Base-by-base conservation (phyloP, 176 grass and related monocot species). In the Hordeum marinum region DNA sequence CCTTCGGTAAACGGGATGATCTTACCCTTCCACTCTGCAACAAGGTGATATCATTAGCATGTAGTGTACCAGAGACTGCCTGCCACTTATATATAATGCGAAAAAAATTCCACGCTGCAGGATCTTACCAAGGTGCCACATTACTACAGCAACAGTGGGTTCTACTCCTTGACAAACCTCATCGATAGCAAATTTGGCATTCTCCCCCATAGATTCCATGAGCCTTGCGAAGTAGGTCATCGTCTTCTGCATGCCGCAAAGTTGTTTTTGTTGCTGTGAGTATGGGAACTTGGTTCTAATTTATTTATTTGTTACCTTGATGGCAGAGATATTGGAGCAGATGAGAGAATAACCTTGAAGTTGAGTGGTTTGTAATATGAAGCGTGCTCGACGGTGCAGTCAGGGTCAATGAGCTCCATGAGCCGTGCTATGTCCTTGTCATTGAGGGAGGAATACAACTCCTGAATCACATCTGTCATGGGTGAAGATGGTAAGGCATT, bases 111-210 rank as follows among this genome's bases (percentile, higher is more conserved):
- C 43, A 40, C n/a, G 15, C 46, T 13, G 26, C 45, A 40, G 58
- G 42, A 57, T 73, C 85, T 83, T 90, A 97, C 94, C 92, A 68
- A 97, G 87, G 76, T 97, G 94, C 94, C 94, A 97, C 54, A 84
- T 46, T 76, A 92, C 90, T 58, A 80, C 87, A 65, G 52, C 52
- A 55, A 81, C 39, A 0, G 52, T 83, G 21, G 73, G 64, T 13
- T 83, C 66, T 27, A 65, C 67, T 40, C 91, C 94, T 71, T 92
- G 91, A 58, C 42, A 92, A 41, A 97, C 63, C 57, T 58, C 67
- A 55, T 97, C 89, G 8, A 92, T 80, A 26, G 59, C 85, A 48
- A 94, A 97, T 73, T 78, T 86, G 76, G 77, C 88, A 40, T 94
- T 73, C 31, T 85, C 42, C 83, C 94, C 92, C 94, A 97, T 97